Percentiles rank a stretch among this genome's conserved stretches.
Evolutionary conservation across 768 basidiomycete species (phyloP).

Genomic region (Heimioporus sp.): DNA sequence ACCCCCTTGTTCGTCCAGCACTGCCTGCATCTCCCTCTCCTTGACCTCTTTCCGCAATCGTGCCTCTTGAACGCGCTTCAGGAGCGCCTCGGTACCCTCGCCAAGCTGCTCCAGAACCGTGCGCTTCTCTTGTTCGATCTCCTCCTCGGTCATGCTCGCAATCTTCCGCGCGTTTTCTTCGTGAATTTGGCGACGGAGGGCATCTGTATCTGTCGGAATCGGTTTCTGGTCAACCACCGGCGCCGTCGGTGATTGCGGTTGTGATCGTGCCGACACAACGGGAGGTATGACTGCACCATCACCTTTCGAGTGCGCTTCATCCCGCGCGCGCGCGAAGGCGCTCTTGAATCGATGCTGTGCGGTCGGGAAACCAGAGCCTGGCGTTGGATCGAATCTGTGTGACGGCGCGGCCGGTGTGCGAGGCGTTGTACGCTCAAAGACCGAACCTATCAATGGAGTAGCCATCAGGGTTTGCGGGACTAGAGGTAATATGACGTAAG

Average conservation of each 20-base stretch:
- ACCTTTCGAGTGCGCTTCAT: too few species aligned
- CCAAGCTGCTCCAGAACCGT: slow-evolving; percentile 77
- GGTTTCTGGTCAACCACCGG: slow-evolving; percentile 10
- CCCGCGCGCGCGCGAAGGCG: too few species aligned
- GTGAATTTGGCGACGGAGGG: slow-evolving; percentile 55
- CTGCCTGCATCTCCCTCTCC: slow-evolving; percentile 4
- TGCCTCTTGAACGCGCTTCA: slow-evolving; percentile 38
- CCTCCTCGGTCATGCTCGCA: slow-evolving; percentile 66
- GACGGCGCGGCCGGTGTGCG: slow-evolving; percentile 22
- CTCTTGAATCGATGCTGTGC: slow-evolving; percentile 33
- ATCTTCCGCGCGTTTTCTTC: slow-evolving; percentile 65
- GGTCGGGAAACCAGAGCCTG: slow-evolving; percentile 55
- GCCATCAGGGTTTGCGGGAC: too few species aligned
- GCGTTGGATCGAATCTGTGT: slow-evolving; percentile 15
- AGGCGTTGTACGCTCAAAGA: too few species aligned
- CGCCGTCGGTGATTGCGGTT: slow-evolving; percentile 14
- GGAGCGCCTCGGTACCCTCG: slow-evolving; percentile 55
- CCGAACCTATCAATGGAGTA: too few species aligned
- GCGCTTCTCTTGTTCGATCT: slow-evolving; percentile 60
- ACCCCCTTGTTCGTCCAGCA: neutral
- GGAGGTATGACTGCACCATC: too few species aligned
- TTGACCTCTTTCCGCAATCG: slow-evolving; percentile 13
- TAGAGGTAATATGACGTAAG: too few species aligned
- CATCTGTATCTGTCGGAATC: slow-evolving; percentile 26
- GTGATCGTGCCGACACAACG: neutral